Evolutionary conservation across 2,329 filamentous ascomycete species (phyloP).

Genomic region (Colletotrichum truncatum): DNA sequence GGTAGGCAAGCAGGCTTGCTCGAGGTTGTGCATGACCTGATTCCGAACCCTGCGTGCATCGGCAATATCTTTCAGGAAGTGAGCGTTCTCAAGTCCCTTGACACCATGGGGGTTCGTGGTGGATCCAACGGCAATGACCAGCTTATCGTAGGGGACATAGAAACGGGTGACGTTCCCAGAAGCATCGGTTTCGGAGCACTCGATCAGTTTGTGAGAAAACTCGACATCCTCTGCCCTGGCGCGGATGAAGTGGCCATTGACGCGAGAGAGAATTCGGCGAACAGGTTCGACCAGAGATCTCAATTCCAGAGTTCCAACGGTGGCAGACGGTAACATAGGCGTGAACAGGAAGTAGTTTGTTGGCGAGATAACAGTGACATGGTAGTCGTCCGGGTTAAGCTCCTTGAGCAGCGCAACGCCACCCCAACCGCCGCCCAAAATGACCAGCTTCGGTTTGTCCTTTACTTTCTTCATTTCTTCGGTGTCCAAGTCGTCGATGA

Average conservation of each 20-base stretch:
- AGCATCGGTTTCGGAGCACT: conserved; percentile 78
- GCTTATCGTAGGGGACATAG: conserved; percentile 97
- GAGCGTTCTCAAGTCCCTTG: conserved; percentile 90
- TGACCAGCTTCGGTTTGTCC: conserved; percentile 91
- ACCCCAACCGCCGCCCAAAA: conserved; percentile 95
- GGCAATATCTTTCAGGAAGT: conserved; percentile 94
- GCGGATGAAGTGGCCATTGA: conserved; percentile 90
- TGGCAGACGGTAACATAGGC: conserved; percentile 96
- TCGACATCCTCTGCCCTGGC: conserved; percentile 89
- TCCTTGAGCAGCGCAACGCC: conserved; percentile 92
- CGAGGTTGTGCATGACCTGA: conserved; percentile 87
- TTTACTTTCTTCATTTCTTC: conserved; percentile 75
- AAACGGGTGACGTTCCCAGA: conserved; percentile 81
- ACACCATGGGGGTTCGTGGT: conserved; percentile 96
- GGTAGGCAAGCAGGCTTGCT: conserved; percentile 91
- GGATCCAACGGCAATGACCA: conserved; percentile 91
- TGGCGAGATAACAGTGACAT: conserved; percentile 93
- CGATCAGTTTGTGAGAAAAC: conserved; percentile 90
- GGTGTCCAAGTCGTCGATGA: conserved; percentile 89
- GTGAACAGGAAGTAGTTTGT: conserved; percentile 98
- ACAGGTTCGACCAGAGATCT: conserved; percentile 94
- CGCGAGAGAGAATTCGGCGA: conserved; percentile 79
- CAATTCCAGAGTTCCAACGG: conserved; percentile 92
- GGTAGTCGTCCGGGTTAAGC: conserved; percentile 89
- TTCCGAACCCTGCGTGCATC: conserved; percentile 93